Evolutionary conservation across 140 eudicot species (phyloP), one percentile per base, ranked within the genome.

Genomic region (Senecio squalidus): DNA sequence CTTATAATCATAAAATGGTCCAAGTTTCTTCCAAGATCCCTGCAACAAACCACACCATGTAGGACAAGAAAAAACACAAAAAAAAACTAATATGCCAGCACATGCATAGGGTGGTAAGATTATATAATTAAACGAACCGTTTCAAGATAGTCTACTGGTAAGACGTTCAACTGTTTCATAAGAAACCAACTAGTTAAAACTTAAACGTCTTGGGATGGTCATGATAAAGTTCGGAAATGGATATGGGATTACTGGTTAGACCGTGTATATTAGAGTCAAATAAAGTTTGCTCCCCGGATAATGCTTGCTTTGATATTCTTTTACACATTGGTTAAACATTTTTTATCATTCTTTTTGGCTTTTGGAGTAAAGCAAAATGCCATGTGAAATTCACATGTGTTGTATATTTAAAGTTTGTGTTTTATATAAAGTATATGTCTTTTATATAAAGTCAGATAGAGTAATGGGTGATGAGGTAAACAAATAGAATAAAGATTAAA

Each of bases 61-160:
- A 72, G 41, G 77, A 72, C 77, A 72, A 70, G n/a, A n/a, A n/a
- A n/a, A 47, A 45, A 4, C 44, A 52, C 25, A 45, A 55, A 71
- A 63, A 60, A 33, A 29, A 71, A 51, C 66, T 46, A 56, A 4
- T 30, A 44, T 57, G 36, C 48, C 40, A 55, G 72, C 77, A 63
- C 76, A 72, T 72, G 77, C 55, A 30, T 41, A 52, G 33, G 46
- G 52, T 38, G 54, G 33, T 59, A 58, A 7, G 14, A 30, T 31
- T 45, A 7, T 31, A 28, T 15, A 36, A 16, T 50, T n/a, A n/a
- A n/a, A n/a, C n/a, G n/a, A n/a, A n/a, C n/a, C n/a, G n/a, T n/a
- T n/a, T n/a, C n/a, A n/a, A n/a, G n/a, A n/a, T n/a, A n/a, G n/a
- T n/a, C n/a, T n/a, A n/a, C n/a, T n/a, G n/a, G n/a, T n/a, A n/a